phyloP scores from a whole-genome alignment of 768 basidiomycete species.

The Sporobolomyces phaffii region DNA sequence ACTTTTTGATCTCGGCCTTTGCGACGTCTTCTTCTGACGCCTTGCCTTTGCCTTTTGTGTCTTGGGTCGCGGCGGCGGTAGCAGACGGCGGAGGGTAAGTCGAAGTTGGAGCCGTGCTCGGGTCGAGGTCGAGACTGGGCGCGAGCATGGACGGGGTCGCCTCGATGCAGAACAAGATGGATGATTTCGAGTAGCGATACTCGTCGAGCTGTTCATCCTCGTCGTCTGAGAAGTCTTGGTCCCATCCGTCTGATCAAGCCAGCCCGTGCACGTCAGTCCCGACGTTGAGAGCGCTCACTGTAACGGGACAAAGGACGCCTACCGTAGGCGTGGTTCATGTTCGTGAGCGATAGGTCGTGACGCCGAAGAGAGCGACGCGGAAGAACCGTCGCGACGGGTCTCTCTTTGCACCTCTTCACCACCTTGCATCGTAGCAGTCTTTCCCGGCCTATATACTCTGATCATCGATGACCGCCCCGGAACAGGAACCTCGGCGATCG shows the following conservation, averaged over 20 bases:
- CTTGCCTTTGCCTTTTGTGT: background rate
- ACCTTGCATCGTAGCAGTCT: too few species aligned
- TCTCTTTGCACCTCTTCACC: too few species aligned
- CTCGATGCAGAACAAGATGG: constrained; percentile 92
- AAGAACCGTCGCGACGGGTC: too few species aligned
- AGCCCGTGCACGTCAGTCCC: too few species aligned
- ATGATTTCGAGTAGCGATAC: constrained; percentile 59
- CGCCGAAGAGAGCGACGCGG: background rate
- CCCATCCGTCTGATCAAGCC: constrained; percentile 8
- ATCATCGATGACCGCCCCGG: too few species aligned
- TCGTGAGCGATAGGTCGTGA: background rate
- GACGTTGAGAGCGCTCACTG: too few species aligned
- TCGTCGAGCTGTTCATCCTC: constrained; percentile 24
- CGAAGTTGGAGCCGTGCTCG: background rate
- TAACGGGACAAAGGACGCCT: too few species aligned
- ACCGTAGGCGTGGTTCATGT: background rate
- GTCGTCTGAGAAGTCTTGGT: constrained; percentile 15
- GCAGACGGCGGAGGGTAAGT: constrained; percentile 7
- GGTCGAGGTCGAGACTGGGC: constrained; percentile 53
- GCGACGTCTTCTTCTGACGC: background rate
- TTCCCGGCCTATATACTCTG: too few species aligned
- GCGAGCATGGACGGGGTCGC: constrained; percentile 82
- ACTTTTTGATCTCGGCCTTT: background rate
- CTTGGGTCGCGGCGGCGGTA: background rate
- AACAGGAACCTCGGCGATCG: too few species aligned